Evolutionary conservation across 179 eudicot genomes (phyloP), one percentile per base, ranked within the genome.

Genomic region (Corrigiola litoralis): DNA sequence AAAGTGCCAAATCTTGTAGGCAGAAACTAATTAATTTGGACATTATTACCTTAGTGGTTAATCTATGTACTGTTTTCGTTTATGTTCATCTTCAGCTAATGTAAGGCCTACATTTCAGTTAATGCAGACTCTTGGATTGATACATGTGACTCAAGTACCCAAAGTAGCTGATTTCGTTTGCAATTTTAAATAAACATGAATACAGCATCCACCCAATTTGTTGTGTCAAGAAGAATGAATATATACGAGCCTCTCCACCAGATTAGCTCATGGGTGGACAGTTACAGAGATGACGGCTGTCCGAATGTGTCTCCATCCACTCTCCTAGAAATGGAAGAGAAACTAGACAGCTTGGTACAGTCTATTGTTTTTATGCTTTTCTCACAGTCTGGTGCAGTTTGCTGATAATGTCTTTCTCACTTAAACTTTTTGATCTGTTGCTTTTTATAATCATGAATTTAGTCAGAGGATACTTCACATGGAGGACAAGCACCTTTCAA

Each of bases 171-270:
- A 21, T 67, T 66, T 58, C 5, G 1, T 24, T 59, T 28, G 63
- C 27, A 10, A 4, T 59, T 28, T 44, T 47, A 48, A 40, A 68
- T 62, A 51, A 72, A 47, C 45, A 86, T 86, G 90, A 83, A 84
- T 72, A 81, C 91, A 17, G 65, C 85, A 27, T 77, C 91, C 5
- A 67, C 85, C 5, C 91, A 85, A 67, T 92, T 83, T 70, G 79
- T 80, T 13, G 72, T 83, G 68, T 75, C 89, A 21, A 83, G 85
- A 75, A 83, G 87, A 70, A 89, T 90, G 94, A 84, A 83, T 55
- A 51, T 86, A 36, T 94, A 83, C 18, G 99, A 94, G 67, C 84
- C 99, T 28, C 81, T 90, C 70, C 85, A 86, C 70, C 99, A 81
- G 72, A 80, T 84, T 60, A 79, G 72, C 66, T 77, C 90, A 66